phyloP scores from a whole-genome alignment of 1,284 basidiomycete species.

The Melanopsichium pennsylvanicum region DNA sequence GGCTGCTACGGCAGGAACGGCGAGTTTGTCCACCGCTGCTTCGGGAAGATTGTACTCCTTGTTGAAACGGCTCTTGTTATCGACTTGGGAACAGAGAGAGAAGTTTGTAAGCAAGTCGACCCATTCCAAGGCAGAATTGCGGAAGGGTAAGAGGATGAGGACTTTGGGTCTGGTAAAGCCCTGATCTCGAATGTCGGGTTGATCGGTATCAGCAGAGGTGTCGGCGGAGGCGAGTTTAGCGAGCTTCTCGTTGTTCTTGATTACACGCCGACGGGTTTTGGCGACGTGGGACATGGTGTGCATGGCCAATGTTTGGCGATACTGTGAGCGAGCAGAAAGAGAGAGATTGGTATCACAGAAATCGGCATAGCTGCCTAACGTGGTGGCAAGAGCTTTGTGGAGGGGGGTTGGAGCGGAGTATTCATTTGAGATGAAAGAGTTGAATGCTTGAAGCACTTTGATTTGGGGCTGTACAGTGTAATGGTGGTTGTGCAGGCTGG shows the following conservation, averaged over 20 bases:
- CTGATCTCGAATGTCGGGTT: constrained; percentile 76
- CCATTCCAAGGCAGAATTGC: constrained; percentile 85
- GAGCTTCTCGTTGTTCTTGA: constrained; percentile 92
- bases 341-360: constrained; percentile 49
- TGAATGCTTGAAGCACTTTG: constrained; percentile 49
- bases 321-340: constrained; percentile 28
- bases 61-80: constrained; percentile 80
- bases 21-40: constrained; percentile 82
- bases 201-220: constrained; percentile 58
- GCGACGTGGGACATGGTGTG: constrained; percentile 60
- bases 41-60: constrained; percentile 83
- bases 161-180: constrained; percentile 96
- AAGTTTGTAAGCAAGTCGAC: constrained; percentile 52
- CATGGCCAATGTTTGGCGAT: constrained; percentile 45
- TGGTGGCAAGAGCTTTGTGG: constrained; percentile 42
- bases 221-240: constrained; percentile 67
- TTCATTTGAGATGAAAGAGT: constrained; percentile 20
- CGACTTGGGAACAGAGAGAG: constrained; percentile 54
- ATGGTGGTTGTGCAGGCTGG: constrained; percentile 17
- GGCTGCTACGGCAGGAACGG: constrained; percentile 68
- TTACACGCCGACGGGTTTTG: constrained; percentile 88
- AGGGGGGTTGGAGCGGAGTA: constrained; percentile 12
- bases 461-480: constrained; percentile 44
- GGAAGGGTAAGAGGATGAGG: constrained; percentile 89
- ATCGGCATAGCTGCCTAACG: constrained; percentile 53